Evolutionary conservation across 495 filamentous ascomycete species (phyloP).

Genomic region (Podospora tetraspora): DNA sequence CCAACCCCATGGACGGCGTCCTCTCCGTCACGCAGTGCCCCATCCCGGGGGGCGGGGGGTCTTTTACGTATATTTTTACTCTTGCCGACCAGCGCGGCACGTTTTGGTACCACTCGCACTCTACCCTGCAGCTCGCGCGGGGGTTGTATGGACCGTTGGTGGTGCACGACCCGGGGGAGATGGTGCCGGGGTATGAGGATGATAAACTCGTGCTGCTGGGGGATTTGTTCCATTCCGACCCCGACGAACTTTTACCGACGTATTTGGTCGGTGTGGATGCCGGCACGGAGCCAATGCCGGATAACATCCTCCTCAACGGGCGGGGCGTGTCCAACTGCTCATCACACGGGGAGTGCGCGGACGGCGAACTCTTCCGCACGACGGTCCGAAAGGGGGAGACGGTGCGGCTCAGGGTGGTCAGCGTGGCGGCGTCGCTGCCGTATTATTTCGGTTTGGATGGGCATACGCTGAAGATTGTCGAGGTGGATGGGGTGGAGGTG

Average conservation of each 20-base stretch:
- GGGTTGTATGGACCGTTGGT: slow-evolving; percentile 38
- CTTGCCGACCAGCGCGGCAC: slow-evolving; percentile 40
- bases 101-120: slow-evolving; percentile 43
- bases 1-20: slow-evolving; percentile 44
- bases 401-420: not conserved
- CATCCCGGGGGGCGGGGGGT: slow-evolving; percentile 32
- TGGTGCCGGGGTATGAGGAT: not conserved
- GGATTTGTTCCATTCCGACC: not conserved
- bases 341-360: not conserved
- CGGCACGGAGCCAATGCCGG: not conserved
- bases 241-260: not conserved
- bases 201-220: not conserved
- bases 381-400: not conserved
- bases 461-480: slow-evolving; percentile 2
- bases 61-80: slow-evolving; percentile 47
- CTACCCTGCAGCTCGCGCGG: slow-evolving; percentile 44
- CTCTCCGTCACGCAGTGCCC: slow-evolving; percentile 44
- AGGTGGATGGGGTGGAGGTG: slow-evolving; percentile 3
- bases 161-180: too few relatives aligned
- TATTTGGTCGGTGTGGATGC: not conserved
- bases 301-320: slow-evolving; percentile 7
- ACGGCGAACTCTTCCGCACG: not conserved
- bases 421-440: not conserved
- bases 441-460: not conserved
- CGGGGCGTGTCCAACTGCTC: not conserved